Evolutionary conservation across 2,329 filamentous ascomycete species (phyloP).

Genomic region (Proliferodiscus dingleyae): DNA sequence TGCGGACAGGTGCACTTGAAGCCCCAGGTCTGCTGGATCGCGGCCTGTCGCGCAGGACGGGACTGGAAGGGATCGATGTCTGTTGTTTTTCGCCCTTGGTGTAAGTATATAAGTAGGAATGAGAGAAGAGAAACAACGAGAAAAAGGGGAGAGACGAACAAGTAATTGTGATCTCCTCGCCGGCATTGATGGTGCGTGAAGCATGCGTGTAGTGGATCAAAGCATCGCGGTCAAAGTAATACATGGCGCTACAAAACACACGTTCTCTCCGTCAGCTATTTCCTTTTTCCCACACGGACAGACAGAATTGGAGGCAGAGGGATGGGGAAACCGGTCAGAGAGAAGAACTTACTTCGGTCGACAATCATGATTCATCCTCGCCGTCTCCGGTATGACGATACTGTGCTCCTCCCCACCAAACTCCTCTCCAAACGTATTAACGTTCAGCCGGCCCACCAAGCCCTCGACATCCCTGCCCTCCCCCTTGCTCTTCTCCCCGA

Average conservation of each 20-base stretch:
- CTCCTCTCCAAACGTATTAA: slow-evolving; percentile 18
- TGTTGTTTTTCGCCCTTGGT: no score
- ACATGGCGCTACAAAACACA: slow-evolving; percentile 16
- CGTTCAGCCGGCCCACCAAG: slow-evolving; percentile 16
- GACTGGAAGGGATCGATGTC: slow-evolving; percentile 29
- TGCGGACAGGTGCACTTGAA: slow-evolving; percentile 35
- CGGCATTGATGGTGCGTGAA: slow-evolving; percentile 26
- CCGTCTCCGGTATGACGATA: slow-evolving; percentile 6
- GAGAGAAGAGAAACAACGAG: not conserved
- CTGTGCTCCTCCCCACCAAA: slow-evolving; percentile 12
- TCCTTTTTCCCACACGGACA: no score
- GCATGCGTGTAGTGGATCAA: not conserved
- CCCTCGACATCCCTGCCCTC: slow-evolving; percentile 6
- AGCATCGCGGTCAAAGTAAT: slow-evolving; percentile 33
- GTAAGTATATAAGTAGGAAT: no score
- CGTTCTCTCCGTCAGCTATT: no score
- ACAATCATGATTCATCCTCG: slow-evolving; percentile 37
- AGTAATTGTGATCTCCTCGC: slow-evolving; percentile 38
- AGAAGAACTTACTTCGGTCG: slow-evolving; percentile 34
- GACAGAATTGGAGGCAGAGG: not conserved
- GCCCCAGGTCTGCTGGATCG: slow-evolving; percentile 33
- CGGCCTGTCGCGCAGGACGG: slow-evolving; percentile 23
- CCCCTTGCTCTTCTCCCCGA: slow-evolving; percentile 5
- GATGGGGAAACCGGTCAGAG: no score
- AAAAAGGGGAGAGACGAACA: slow-evolving; percentile 8